Conservation (phyloP, 2,329 filamentous ascomycete genomes). For the Aspergillus sp. region DNA sequence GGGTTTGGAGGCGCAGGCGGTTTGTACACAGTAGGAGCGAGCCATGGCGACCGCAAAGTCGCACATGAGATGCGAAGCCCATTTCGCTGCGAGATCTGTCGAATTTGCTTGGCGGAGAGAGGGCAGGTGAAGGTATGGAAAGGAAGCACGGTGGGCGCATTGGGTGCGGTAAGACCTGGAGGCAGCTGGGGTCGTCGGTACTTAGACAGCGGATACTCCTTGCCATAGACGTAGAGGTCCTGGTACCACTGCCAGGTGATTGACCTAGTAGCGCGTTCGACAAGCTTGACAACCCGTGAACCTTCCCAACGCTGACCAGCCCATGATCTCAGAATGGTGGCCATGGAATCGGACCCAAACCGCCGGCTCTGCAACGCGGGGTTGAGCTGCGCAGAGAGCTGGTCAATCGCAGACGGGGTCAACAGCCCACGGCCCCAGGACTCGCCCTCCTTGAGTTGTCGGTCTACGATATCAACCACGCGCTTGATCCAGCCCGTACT, state of each 20-base stretch:
- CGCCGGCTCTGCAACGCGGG: conserved; percentile 28
- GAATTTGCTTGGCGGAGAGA: conserved; percentile 84
- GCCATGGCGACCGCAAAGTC: conserved; percentile 81
- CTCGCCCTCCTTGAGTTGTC: conserved; percentile 82
- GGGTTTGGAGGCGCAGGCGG: conserved; percentile 80
- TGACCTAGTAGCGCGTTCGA: conserved; percentile 78
- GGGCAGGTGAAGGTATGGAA: conserved; percentile 98
- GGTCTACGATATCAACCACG: conserved; percentile 85
- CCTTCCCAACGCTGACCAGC: conserved; percentile 81
- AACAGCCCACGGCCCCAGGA: conserved; percentile 77
- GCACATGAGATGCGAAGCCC: conserved; percentile 89
- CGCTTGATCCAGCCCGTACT: conserved; percentile 81
- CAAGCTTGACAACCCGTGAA: conserved; percentile 73
- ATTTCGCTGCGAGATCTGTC: conserved; percentile 92
- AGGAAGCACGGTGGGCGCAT: conserved; percentile 88
- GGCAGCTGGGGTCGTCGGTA: conserved; percentile 77
- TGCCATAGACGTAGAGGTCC: conserved; percentile 67
- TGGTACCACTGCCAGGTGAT: conserved; percentile 84
- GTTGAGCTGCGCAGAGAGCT: conserved; percentile 50
- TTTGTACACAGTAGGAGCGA: conserved; percentile 75
- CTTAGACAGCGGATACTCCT: conserved; percentile 53
- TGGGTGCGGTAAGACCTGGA: conserved; percentile 68
- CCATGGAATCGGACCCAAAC: conserved; percentile 29
- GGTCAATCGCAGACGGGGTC: conserved; percentile 52
- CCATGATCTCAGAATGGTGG: conserved; percentile 55